Conservation (phyloP, 2,329 filamentous ascomycete genomes). For the Alternaria metachromatica region DNA sequence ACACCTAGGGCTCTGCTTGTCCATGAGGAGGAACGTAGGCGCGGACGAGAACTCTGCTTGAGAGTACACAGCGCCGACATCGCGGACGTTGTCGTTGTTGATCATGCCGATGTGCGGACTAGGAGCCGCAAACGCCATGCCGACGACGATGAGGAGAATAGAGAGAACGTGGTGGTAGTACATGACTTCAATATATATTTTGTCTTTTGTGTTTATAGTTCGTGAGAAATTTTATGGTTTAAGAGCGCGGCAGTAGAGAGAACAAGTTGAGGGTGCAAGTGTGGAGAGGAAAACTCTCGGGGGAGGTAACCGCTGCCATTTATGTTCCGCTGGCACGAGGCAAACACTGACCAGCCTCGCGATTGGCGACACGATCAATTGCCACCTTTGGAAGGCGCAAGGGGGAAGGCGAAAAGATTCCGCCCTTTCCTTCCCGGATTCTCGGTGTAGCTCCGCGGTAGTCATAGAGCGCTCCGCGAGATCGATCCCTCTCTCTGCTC, state of each 20-base stretch:
- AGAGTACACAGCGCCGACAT: constrained; percentile 24
- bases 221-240: background rate
- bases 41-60: constrained; percentile 14
- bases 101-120: constrained; percentile 29
- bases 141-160: background rate
- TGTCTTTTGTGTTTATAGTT: background rate
- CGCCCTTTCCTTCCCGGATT: too few relatives aligned
- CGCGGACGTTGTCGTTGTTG: constrained; percentile 18
- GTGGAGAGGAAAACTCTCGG: background rate
- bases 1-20: constrained; percentile 15
- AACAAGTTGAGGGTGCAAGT: background rate
- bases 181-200: background rate
- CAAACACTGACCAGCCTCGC: too few relatives aligned
- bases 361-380: too few relatives aligned
- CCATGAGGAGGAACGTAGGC: constrained; percentile 16
- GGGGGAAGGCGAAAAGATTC: too few relatives aligned
- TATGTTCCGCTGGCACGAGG: too few relatives aligned
- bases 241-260: background rate
- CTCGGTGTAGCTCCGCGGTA: too few relatives aligned
- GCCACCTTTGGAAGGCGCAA: too few relatives aligned
- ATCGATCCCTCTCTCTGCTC: too few relatives aligned
- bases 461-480: too few relatives aligned
- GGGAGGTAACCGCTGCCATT: background rate
- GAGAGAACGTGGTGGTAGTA: background rate
- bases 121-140: background rate